phyloP scores from a whole-genome alignment of 2,329 filamentous ascomycete species.

The Dryadomyces sulphureus region DNA sequence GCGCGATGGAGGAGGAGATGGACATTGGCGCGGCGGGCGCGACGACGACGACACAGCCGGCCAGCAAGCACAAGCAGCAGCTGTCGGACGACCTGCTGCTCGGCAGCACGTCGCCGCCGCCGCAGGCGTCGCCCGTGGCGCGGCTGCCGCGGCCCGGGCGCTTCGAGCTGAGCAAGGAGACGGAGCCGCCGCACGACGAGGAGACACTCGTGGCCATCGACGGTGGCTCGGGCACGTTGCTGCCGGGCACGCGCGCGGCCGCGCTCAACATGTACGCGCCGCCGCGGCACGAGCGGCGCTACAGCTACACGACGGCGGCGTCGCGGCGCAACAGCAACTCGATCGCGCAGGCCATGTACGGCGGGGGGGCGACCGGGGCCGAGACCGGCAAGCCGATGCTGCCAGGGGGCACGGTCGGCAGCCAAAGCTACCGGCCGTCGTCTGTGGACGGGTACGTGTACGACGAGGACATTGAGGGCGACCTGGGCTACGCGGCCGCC shows the following conservation, averaged over 20 bases:
- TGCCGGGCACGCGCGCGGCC: conserved; percentile 14
- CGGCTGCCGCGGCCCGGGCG: conserved; percentile 56
- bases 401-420: neutral
- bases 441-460: conserved; percentile 10
- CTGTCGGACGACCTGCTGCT: conserved; percentile 51
- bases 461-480: conserved; percentile 67
- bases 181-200: conserved; percentile 25
- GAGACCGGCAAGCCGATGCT: neutral
- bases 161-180: conserved; percentile 47
- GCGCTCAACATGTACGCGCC: conserved; percentile 27
- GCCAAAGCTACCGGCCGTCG: conserved; percentile 6
- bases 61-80: conserved; percentile 17
- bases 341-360: conserved; percentile 38
- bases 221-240: neutral
- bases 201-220: conserved; percentile 9
- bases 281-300: conserved; percentile 34
- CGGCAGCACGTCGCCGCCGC: conserved; percentile 44
- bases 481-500: conserved; percentile 86
- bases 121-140: neutral
- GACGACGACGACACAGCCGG: neutral
- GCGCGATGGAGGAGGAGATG: conserved; percentile 63
- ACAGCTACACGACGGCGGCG: conserved; percentile 34
- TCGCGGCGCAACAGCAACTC: conserved; percentile 31
- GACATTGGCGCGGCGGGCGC: conserved; percentile 49
- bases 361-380: conserved; percentile 6